phyloP scores from a whole-genome alignment of 371 early-diverging fungal genomes.

The Mortierella sp. region DNA sequence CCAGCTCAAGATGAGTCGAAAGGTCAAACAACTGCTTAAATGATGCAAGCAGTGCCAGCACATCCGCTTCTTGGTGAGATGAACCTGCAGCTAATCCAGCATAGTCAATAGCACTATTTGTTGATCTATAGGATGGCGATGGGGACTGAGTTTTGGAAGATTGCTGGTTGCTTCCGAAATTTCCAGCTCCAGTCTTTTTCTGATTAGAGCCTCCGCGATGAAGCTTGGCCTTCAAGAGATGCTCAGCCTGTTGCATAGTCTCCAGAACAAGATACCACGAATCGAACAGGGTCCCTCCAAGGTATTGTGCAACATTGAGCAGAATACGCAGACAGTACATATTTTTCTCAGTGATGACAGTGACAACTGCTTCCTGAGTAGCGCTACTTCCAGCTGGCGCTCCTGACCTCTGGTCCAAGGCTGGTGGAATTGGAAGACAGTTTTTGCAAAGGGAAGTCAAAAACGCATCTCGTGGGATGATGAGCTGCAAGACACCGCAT shows the following conservation, averaged over 20 bases:
- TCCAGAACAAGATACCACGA: slow-evolving; percentile 92
- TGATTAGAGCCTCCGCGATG: slow-evolving; percentile 58
- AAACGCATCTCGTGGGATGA: slow-evolving; percentile 88
- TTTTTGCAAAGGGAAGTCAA: slow-evolving; percentile 86
- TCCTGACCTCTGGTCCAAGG: slow-evolving; percentile 59
- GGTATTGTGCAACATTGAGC: slow-evolving; percentile 78
- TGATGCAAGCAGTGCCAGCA: slow-evolving; percentile 64
- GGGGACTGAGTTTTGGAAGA: slow-evolving; percentile 21
- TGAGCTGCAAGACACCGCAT: slow-evolving; percentile 85
- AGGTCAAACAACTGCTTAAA: slow-evolving; percentile 83
- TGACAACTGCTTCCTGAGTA: slow-evolving; percentile 19
- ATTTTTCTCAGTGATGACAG: slow-evolving; percentile 80
- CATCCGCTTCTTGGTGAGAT: slow-evolving; percentile 64
- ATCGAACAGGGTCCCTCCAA: slow-evolving; percentile 80
- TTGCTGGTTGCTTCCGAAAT: slow-evolving; percentile 12
- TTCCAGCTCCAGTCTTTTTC: slow-evolving; percentile 23
- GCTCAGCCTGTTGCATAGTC: slow-evolving; percentile 90
- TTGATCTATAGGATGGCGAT: slow-evolving; percentile 10
- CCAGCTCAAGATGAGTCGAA: slow-evolving; percentile 71
- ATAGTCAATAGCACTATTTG: slow-evolving; percentile 24
- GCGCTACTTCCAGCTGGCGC: slow-evolving; percentile 39
- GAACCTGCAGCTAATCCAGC: slow-evolving; percentile 33
- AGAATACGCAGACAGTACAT: slow-evolving; percentile 82
- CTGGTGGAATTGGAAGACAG: slow-evolving; percentile 73
- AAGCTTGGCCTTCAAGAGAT: slow-evolving; percentile 60